A percentile compares a stretch with the other conserved stretches of the same genome.
These are phyloP conservation scores for Phytophthora pini DNA, from an alignment of 352 stramenopile species.

Conservation along the genomic window DNA sequence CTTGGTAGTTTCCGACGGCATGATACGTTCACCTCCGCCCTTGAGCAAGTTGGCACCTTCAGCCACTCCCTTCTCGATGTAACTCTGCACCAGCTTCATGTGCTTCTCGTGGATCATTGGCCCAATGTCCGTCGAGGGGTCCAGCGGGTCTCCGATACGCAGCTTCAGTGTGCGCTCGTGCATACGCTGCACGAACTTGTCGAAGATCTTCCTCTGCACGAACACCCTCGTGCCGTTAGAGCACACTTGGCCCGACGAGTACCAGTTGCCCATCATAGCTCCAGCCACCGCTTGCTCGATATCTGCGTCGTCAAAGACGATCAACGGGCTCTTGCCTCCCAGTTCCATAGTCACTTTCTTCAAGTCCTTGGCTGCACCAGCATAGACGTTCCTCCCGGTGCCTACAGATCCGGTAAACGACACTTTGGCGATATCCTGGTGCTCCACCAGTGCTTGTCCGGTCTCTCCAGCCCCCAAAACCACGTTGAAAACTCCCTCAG, in stretches of 20 bases:
- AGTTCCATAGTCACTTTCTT: constrained; percentile 93
- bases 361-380: constrained; percentile 67
- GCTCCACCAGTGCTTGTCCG: constrained; percentile 59
- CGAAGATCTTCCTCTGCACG: constrained; percentile 83
- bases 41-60: constrained; percentile 70
- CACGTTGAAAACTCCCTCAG: constrained; percentile 82
- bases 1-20: constrained; percentile 47
- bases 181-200: constrained; percentile 84
- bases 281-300: constrained; percentile 79
- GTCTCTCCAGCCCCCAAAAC: constrained; percentile 71
- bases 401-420: constrained; percentile 87
- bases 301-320: constrained; percentile 90
- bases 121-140: constrained; percentile 82
- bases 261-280: constrained; percentile 90
- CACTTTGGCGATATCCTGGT: constrained; percentile 73
- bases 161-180: constrained; percentile 81
- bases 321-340: constrained; percentile 88
- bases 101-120: constrained; percentile 88
- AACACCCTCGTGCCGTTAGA: constrained; percentile 92
- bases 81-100: constrained; percentile 76
- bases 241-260: constrained; percentile 91
- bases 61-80: constrained; percentile 63
- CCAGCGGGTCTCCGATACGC: constrained; percentile 84
- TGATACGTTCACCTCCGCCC: constrained; percentile 60
- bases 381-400: constrained; percentile 78